Conservation (phyloP, 23 red algal genomes). For the Gracilaria gracilis region DNA sequence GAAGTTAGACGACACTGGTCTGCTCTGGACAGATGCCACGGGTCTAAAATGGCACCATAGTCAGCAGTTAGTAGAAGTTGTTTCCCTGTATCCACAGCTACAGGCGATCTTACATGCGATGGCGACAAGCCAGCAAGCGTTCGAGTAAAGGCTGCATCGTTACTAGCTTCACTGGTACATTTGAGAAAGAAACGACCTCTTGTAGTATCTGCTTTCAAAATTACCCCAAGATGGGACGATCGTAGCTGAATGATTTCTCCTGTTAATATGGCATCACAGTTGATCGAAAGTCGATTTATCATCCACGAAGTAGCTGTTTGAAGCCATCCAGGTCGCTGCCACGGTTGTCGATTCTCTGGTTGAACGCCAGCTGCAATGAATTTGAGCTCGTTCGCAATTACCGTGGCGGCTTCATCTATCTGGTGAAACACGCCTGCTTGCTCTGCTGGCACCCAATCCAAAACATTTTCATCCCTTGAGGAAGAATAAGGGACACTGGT, state of each 20-base stretch:
- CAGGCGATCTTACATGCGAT: background rate
- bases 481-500: background rate
- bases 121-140: background rate
- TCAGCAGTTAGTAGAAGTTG: conserved; percentile 15
- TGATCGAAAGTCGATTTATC: background rate
- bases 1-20: background rate
- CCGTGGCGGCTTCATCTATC: background rate
- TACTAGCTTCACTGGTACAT: background rate
- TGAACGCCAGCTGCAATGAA: conserved; percentile 2
- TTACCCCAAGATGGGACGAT: conserved; percentile 18
- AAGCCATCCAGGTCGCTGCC: conserved; percentile 1
- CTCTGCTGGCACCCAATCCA: background rate
- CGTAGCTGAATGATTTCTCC: background rate
- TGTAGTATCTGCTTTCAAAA: conserved; percentile 10
- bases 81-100: conserved; percentile 1
- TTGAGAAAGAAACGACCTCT: conserved; percentile 16
- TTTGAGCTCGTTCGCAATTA: conserved; percentile 8
- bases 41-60: conserved; percentile 12
- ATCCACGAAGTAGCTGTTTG: conserved; percentile 16
- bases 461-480: background rate
- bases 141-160: conserved; percentile 13
- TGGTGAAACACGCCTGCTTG: conserved; percentile 5
- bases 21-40: background rate
- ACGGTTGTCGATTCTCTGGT: conserved; percentile 4
- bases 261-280: background rate